Conservation (phyloP, 2,329 filamentous ascomycete genomes). For the Apiospora hydei region DNA sequence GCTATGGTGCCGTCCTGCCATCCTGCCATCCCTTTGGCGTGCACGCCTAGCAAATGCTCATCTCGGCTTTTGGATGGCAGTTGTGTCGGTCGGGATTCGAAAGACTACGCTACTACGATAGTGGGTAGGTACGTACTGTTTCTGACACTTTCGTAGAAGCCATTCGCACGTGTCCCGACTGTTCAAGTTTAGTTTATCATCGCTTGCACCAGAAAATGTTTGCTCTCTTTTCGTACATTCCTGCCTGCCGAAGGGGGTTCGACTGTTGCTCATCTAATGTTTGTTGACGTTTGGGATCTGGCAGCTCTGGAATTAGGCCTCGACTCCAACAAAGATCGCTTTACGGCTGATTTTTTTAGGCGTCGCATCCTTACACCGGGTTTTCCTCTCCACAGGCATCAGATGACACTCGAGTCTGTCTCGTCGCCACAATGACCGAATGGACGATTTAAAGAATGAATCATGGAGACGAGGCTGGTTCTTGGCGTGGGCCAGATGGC, state of each 20-base stretch:
- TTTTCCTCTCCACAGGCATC: not conserved
- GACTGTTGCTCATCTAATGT: constrained; percentile 2
- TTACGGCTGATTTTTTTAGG: not conserved
- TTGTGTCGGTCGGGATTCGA: not conserved
- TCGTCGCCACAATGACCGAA: constrained; percentile 19
- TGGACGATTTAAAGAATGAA: not conserved
- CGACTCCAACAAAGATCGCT: not conserved
- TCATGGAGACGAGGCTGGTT: not conserved
- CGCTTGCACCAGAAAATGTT: not conserved
- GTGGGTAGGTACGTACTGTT: not conserved
- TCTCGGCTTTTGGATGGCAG: constrained; percentile 18
- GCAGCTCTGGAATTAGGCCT: not conserved
- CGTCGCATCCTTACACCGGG: not conserved
- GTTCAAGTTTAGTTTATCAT: not conserved
- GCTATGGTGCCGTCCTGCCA: constrained; percentile 33
- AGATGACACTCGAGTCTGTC: constrained; percentile 10
- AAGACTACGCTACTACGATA: not conserved
- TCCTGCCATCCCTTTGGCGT: constrained; percentile 34
- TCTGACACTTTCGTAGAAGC: not conserved
- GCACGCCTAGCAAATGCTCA: constrained; percentile 30
- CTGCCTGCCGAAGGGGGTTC: not conserved
- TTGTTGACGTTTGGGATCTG: constrained; percentile 5
- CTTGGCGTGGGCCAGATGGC: constrained; percentile 22
- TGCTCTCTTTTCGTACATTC: not conserved
- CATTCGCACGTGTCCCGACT: constrained; percentile 14